Conservation (phyloP, 208 protist genomes). For the Leishmania braziliensis region DNA sequence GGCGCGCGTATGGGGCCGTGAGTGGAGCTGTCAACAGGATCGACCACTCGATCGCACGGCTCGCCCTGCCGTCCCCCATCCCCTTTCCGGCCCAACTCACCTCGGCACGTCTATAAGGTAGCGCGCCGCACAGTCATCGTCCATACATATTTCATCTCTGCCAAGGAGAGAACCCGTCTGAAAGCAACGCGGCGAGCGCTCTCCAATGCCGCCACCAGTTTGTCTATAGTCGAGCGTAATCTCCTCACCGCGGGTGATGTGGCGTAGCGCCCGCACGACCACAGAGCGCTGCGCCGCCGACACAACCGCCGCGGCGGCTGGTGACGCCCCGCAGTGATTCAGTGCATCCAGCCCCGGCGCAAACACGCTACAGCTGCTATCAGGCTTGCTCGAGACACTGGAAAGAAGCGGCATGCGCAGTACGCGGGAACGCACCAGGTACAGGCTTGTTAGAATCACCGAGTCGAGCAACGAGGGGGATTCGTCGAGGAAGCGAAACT, state of each 20-base stretch:
- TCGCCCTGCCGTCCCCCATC: not conserved
- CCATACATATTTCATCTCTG: not conserved
- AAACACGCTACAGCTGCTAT: slow-evolving; percentile 38
- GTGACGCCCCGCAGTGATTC: slow-evolving; percentile 48
- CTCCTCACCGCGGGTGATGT: slow-evolving; percentile 54
- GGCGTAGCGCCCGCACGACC: slow-evolving; percentile 65
- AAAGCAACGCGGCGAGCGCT: not conserved
- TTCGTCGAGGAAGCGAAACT: slow-evolving; percentile 68
- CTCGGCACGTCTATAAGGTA: slow-evolving; percentile 17
- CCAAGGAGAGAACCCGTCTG: not conserved
- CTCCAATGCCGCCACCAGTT: not conserved
- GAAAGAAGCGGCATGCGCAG: slow-evolving; percentile 53
- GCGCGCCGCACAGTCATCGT: slow-evolving; percentile 17
- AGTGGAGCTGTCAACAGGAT: not conserved
- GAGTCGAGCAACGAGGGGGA: slow-evolving; percentile 51
- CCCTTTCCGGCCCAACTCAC: not conserved
- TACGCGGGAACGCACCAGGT: slow-evolving; percentile 70
- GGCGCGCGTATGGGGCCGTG: not conserved
- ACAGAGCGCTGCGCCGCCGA: slow-evolving; percentile 34
- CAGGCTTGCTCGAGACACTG: not conserved
- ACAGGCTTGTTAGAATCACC: slow-evolving; percentile 61
- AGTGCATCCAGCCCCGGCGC: slow-evolving; percentile 68
- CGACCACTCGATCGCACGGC: not conserved
- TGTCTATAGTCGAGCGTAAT: slow-evolving; percentile 70
- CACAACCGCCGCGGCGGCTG: slow-evolving; percentile 55